Base-by-base conservation (phyloP, 202 grass and related monocot species). In the Alloteropsis angusta region DNA sequence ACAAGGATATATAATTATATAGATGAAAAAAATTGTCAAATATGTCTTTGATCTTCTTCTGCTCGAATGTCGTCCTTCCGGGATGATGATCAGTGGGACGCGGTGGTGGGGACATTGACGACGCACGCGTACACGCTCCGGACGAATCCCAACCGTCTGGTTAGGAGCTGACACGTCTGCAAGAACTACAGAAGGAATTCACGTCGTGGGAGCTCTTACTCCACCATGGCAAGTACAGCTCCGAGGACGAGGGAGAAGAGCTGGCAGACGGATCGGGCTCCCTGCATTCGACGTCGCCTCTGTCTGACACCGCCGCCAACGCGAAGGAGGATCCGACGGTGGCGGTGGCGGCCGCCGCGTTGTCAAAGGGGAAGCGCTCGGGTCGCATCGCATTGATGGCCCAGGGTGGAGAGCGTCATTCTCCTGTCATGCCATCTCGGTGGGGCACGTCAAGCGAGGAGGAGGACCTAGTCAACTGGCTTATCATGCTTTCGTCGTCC, bases 151-250 rank as follows among this genome's bases (percentile, higher is more conserved):
- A 89, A 74, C 64, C 83, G 87, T 48, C 56, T 84, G 7, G 68
- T 52, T 53, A 88, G 86, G 80, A 89, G 78, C 44, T 87, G 87
- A 18, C 88, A 88, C 30, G 41, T 80, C 35, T 93, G 91, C 80
- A 89, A 82, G 80, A 93, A 93, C 53, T 93, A 88, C 57, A 83
- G 88, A 79, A 88, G 68, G 85, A 93, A 77, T 92, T 97, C 55
- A 45, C 75, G 0, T 90, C 91, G 6, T 92, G 91, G 91, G 90
- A 93, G 21, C 81, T 86, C 5, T 88, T 93, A 19, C 78, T 95
- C 2, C 71, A 89, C 75, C 88, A 92, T 36, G 92, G 86, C n/a
- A 82, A 77, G 79, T 87, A 70, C 85, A 86, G 13, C 73, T 75
- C 84, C 19, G 80, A 76, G 14, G 82, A 61, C n/a, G n/a, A n/a